Base-by-base conservation (phyloP, 257 asterid genomes). In the Leonotis leonurus region DNA sequence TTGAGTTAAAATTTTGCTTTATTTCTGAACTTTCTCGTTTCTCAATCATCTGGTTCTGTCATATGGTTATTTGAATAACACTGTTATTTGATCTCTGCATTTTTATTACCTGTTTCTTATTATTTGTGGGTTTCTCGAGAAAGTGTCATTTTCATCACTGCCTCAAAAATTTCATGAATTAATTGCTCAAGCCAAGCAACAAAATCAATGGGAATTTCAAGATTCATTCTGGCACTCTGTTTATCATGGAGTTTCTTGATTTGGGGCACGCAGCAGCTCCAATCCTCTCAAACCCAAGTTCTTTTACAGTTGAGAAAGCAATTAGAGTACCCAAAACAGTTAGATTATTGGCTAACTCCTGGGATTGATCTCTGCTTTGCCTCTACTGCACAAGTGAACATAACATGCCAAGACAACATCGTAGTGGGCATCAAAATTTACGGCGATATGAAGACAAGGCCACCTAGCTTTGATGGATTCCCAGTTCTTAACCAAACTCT, bases 271-370 rank as follows among this genome's bases (percentile, higher is more conserved):
- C 71, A 65, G 17, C 81, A 86, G 59, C 35, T 86, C 3, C 88
- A 82, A 52, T 60, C 85, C 62, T 83, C 90, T 11, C 85, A 86
- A 65, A 81, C 60, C 55, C 85, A 81, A 50, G 81, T 81, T 17
- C 85, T 86, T 29, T 56, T 81, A 32, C 95, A 86, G 81, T 56
- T 86, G 11, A 71, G 83, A 25, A 83, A 76, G 78, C 89, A 83
- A 9, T 69, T 86, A 20, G 95, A 86, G 78, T 79, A 81, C 70
- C 95, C 95, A 56, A 78, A 54, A 21, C 84, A 71, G 26, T 33
- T 86, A 6, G 89, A 83, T 36, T 14, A 58, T 39, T 81, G 80
- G 89, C 45, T 49, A 3, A 65, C 59, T 21, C 56, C 55, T 6
- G 51, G 69, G 35, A 12, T 60, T 18, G 85, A 86, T 48, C 78